Percentiles rank a stretch among this genome's conserved stretches.
phyloP scores from a whole-genome alignment of 2,329 filamentous ascomycete genomes.

The Arthrobotrys sphaeroides region DNA sequence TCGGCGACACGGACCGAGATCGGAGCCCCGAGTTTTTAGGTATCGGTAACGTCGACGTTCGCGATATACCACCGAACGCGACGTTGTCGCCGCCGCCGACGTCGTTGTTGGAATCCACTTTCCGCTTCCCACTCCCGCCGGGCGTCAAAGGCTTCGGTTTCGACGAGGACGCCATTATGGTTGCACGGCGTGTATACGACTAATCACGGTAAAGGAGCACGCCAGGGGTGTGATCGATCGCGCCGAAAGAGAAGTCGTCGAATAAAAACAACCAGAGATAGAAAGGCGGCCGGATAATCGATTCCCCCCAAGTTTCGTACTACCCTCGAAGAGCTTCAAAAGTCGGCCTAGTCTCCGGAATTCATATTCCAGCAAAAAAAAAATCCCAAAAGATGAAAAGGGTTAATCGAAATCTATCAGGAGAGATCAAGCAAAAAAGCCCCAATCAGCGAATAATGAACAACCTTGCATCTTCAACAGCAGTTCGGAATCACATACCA shows the following conservation, averaged over 20 bases:
- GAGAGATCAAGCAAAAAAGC: background rate
- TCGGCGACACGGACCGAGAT: conserved; percentile 36
- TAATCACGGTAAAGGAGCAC: conserved; percentile 2
- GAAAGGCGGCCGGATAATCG: background rate
- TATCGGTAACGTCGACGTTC: conserved; percentile 36
- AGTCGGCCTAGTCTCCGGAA: conserved; percentile 1
- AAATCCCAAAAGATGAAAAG: too few relatives aligned
- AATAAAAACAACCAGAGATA: background rate
- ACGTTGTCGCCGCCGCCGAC: background rate
- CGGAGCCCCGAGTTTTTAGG: conserved; percentile 42
- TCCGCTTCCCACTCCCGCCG: conserved; percentile 9
- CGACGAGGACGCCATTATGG: conserved; percentile 47
- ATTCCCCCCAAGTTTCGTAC: conserved; percentile 1
- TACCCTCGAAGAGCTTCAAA: conserved; percentile 23
- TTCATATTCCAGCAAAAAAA: conserved; percentile 26
- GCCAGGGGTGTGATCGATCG: too few relatives aligned
- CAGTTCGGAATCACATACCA: conserved; percentile 46
- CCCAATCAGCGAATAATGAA: background rate
- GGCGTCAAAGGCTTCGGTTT: conserved; percentile 27
- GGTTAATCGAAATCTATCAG: background rate
- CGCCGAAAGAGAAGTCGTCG: background rate
- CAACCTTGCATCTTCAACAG: conserved; percentile 41
- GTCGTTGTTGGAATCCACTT: background rate
- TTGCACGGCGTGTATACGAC: background rate
- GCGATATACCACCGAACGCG: conserved; percentile 3